Evolutionary conservation across 768 basidiomycete species (phyloP).

Genomic region (Brasilioporus rufonigricans): DNA sequence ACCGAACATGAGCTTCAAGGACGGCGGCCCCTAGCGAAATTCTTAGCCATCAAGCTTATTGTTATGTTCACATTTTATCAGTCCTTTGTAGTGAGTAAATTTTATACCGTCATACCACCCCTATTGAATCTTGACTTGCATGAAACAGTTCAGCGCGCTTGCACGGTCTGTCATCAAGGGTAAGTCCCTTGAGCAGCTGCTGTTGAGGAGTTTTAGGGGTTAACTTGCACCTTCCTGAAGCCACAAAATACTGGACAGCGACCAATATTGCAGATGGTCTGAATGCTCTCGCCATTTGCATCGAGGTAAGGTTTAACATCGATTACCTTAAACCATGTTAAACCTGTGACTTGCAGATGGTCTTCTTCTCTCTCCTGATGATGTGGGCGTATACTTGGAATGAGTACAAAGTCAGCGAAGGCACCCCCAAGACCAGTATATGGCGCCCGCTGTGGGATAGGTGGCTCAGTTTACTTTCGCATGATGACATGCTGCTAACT

Average conservation of each 20-base stretch:
- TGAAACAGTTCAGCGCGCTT: constrained; percentile 58
- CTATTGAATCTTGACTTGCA: background rate
- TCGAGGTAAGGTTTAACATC: constrained; percentile 55
- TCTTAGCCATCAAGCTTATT: constrained; percentile 82
- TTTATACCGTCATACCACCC: background rate
- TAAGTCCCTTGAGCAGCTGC: constrained; percentile 20
- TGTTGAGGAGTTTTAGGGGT: background rate
- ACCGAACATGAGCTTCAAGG: constrained; percentile 78
- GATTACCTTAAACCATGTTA: constrained; percentile 3
- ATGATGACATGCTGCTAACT: constrained; percentile 1
- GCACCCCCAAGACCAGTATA: constrained; percentile 48
- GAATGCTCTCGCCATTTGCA: constrained; percentile 75
- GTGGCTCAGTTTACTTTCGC: constrained; percentile 16
- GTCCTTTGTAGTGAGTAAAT: constrained; percentile 57
- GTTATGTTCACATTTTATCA: constrained; percentile 92
- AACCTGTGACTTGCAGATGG: constrained; percentile 54
- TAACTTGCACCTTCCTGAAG: constrained; percentile 29
- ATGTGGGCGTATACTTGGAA: constrained; percentile 76
- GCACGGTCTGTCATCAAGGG: constrained; percentile 69
- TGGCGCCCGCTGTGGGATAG: constrained; percentile 72
- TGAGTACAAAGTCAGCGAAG: constrained; percentile 58
- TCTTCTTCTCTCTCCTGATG: constrained; percentile 75
- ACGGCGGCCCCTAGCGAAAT: constrained; percentile 78
- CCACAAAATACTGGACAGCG: constrained; percentile 77
- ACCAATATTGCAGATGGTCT: constrained; percentile 85